Base-by-base conservation (phyloP, 257 asterid genomes). In the Paulownia fortunei region DNA sequence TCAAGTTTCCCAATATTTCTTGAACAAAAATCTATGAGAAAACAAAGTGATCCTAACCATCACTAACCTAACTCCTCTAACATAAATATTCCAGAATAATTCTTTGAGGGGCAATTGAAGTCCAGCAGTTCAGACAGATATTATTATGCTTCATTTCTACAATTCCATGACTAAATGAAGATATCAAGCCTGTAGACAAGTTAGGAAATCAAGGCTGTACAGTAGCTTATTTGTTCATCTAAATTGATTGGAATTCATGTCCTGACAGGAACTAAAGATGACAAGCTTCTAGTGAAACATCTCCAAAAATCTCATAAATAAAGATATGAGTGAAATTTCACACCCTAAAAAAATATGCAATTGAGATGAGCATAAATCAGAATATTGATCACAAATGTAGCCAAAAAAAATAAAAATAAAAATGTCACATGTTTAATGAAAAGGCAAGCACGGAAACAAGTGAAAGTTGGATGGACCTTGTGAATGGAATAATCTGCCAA, bases 391-490 rank as follows among this genome's bases (percentile, higher is more conserved):
- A 44, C 2, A 69, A 2, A 67, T 67, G 19, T 19, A 44, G 27
- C 34, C 11, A n/a, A 27, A 26, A 30, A 30, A 30, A 2, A 27
- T 21, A 62, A 0, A 54, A n/a, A 26, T 72, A 15, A 32, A n/a
- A 64, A n/a, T 52, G 0, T n/a, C 41, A 64, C 61, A 39, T 10
- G 15, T 4, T 12, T 15, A 24, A 42, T 0, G 8, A n/a, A 36
- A 46, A 12, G 8, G 23, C 32, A 76, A 16, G 5, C 6, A 18
- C 26, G 15, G 3, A 61, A 27, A 39, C 18, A 46, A 37, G 60
- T 44, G 70, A 63, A 55, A 65, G 36, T 44, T 24, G 26, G 7
- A 66, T 12, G 71, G 64, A 91, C 93, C 94, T 85, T 76, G 62
- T 51, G 81, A 69, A 59, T n/a, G 67, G 36, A 65, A 49, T 64